Evolutionary conservation across 257 asterid genomes (phyloP).

Genomic region (Rubia yunnanensis): DNA sequence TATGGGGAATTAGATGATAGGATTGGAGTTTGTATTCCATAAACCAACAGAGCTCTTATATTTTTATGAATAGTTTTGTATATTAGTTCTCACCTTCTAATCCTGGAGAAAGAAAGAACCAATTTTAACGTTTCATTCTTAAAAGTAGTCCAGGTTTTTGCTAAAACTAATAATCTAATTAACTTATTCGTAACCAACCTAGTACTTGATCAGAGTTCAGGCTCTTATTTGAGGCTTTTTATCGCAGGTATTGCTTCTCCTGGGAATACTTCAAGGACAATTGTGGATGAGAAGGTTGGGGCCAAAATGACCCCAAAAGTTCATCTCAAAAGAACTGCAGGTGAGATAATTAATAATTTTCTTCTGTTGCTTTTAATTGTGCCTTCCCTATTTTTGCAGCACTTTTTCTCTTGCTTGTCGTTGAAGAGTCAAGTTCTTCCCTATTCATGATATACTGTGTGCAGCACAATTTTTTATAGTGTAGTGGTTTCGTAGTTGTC

Average conservation of each 20-base stretch:
- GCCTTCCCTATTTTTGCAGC: not conserved
- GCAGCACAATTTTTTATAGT: not conserved
- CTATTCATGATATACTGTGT: not conserved
- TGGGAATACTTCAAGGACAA: not conserved
- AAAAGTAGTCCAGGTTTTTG: not conserved
- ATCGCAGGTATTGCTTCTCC: slow-evolving; percentile 12
- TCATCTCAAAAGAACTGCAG: not conserved
- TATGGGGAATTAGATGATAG: not conserved
- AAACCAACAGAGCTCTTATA: not conserved
- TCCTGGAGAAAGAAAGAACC: not conserved
- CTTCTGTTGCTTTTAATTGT: not conserved
- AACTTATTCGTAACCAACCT: not conserved
- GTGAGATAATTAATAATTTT: not conserved
- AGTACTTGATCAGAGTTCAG: not conserved
- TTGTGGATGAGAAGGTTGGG: not conserved
- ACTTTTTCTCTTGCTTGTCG: not conserved
- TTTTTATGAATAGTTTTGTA: not conserved
- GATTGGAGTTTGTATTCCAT: not conserved
- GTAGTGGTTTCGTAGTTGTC: not conserved
- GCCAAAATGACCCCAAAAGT: not conserved
- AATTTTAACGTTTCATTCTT: not conserved
- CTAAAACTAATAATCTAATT: not conserved
- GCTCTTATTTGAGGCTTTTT: not conserved
- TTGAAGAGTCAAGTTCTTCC: not conserved
- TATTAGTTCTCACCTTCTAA: not conserved